Evolutionary conservation across 2,329 filamentous ascomycete species (phyloP).

Genomic region (Aspergillus sp.): DNA sequence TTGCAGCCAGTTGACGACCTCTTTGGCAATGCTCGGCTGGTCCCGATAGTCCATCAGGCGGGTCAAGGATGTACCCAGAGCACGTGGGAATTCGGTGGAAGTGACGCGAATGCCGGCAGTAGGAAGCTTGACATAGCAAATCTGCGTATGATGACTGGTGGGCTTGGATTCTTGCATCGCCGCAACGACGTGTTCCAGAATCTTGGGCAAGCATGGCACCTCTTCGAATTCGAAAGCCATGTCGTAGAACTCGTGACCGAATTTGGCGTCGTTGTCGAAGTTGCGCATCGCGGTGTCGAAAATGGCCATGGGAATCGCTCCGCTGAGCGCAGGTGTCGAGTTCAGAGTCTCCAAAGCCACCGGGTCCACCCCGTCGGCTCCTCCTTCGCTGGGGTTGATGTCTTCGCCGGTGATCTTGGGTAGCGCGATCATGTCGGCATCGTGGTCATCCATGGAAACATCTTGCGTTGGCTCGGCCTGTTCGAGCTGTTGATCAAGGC

Average conservation of each 20-base stretch:
- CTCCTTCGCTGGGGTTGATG: constrained; percentile 54
- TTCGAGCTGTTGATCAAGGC: constrained; percentile 52
- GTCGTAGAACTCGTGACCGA: constrained; percentile 76
- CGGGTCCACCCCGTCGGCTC: constrained; percentile 54
- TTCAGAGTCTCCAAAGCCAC: constrained; percentile 63
- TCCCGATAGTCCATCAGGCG: constrained; percentile 57
- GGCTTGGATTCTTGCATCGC: constrained; percentile 62
- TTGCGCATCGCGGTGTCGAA: constrained; percentile 85
- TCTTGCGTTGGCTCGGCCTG: constrained; percentile 39
- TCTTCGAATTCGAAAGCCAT: constrained; percentile 70
- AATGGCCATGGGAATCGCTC: constrained; percentile 90
- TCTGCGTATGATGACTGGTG: constrained; percentile 61
- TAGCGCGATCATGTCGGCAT: constrained; percentile 58
- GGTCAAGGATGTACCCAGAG: constrained; percentile 64
- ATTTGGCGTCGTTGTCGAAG: constrained; percentile 63
- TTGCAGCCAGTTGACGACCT: constrained; percentile 51
- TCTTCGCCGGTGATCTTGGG: constrained; percentile 63
- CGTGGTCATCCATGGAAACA: constrained; percentile 42
- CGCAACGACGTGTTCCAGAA: constrained; percentile 71
- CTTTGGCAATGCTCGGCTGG: constrained; percentile 43
- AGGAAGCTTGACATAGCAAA: constrained; percentile 70
- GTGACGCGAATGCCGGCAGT: constrained; percentile 63
- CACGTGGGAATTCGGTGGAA: constrained; percentile 70
- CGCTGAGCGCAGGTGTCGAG: constrained; percentile 77
- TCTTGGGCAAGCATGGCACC: constrained; percentile 62